Base-by-base conservation (phyloP, 2,329 filamentous ascomycete genomes). In the Diatrype stigma region DNA sequence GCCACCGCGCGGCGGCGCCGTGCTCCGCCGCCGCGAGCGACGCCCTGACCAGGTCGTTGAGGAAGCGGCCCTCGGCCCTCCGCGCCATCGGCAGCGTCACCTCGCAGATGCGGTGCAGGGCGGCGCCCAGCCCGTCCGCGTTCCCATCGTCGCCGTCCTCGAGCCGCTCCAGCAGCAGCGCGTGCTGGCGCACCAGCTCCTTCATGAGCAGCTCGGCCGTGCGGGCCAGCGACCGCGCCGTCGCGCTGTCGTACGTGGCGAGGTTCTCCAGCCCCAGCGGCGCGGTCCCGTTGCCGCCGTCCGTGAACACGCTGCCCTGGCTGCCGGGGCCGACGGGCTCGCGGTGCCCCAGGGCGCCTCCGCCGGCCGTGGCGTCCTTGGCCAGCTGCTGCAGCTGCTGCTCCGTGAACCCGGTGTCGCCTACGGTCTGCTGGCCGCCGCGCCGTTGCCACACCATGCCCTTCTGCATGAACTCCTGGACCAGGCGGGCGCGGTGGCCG, bases 161-260 rank as follows among this genome's bases (percentile, higher is more conserved):
- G 46, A 37, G 7, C 3, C 19, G 21, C 19, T 21, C 16, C 28
- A 51, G 52, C 5, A 58, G 50, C 30, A 23, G 19, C 10, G 16
- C 10, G 30, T 56, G 50, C 30, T 42, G 46, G 11, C 17, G 32
- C 12, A 21, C 11, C 4, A 56, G 47, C 16, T 56, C 22, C 22
- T 16, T 19, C 40, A 44, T 44, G 21, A 44, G 40, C 8, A 12
- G 4, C 21, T 26, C 40, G 11, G 47, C 47, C 2, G 47, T 32
- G 17, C 7, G 6, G 22, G 30, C 30, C 19, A 55, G 40, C 19
- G 48, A 35, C 22, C 8, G 38, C 22, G 28, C 11, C 16, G 16
- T 47, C 28, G 28, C 7, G 17, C 23, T 21, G 26, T 47, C 44
- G 45, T 28, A 50, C 12, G 11, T 23, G 6, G 26, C 11, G n/a